Evolutionary conservation across 257 asterid genomes (phyloP).

Genomic region (Plantago ovata): DNA sequence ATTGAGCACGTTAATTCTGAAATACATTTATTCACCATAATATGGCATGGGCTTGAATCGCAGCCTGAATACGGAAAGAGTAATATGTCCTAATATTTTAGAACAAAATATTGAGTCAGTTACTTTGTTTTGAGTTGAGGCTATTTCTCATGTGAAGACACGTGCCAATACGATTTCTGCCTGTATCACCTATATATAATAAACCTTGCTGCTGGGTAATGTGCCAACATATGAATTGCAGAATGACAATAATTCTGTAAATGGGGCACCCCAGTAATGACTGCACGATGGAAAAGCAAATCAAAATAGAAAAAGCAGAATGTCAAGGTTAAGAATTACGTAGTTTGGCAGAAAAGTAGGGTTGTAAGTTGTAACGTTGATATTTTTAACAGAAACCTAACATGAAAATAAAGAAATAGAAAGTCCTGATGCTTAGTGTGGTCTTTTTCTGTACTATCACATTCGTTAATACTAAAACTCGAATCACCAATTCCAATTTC

Average conservation of each 20-base stretch:
- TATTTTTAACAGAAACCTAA: too few relatives aligned
- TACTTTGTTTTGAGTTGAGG: not conserved
- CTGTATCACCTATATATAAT: constrained; percentile 1
- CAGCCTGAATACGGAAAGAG: not conserved
- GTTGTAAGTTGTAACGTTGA: too few relatives aligned
- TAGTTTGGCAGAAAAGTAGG: too few relatives aligned
- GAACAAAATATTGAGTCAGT: constrained; percentile 3
- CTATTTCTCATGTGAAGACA: constrained; percentile 4
- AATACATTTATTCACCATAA: not conserved
- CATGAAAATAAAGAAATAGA: too few relatives aligned
- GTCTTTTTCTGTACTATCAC: too few relatives aligned
- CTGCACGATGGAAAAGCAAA: too few relatives aligned
- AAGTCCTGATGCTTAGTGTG: too few relatives aligned
- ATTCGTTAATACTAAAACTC: too few relatives aligned
- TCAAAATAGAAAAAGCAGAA: too few relatives aligned
- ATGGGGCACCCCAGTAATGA: too few relatives aligned
- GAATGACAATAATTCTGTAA: not conserved
- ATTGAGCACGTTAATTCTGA: not conserved
- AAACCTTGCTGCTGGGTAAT: not conserved
- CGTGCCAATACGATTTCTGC: not conserved
- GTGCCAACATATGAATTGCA: not conserved
- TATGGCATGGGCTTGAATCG: not conserved
- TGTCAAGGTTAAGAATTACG: too few relatives aligned
- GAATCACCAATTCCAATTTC: too few relatives aligned
- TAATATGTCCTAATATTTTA: not conserved